A percentile compares a stretch with the other conserved stretches of the same genome.
Conservation (phyloP, 495 filamentous ascomycete genomes). For the Penicillium herquei region DNA sequence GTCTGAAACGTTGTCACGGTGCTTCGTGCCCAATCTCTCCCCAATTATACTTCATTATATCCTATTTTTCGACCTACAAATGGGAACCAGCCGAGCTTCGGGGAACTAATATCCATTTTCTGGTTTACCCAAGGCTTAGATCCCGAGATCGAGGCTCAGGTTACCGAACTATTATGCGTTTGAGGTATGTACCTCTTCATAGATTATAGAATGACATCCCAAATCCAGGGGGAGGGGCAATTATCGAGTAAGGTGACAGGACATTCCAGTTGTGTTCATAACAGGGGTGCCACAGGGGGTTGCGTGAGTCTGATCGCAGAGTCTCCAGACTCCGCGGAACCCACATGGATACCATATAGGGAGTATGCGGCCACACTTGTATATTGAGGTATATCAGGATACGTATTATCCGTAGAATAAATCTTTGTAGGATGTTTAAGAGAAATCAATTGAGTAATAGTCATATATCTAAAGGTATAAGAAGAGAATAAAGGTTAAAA, state of each 20-base stretch:
- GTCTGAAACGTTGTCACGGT: not conserved
- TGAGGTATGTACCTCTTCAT: not conserved
- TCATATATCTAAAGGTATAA: no score
- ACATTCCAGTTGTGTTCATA: conserved; percentile 10
- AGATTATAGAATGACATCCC: not conserved
- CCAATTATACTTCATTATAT: not conserved
- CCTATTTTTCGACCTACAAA: not conserved
- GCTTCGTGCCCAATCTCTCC: not conserved
- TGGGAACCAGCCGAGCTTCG: not conserved
- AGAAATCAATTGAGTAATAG: no score
- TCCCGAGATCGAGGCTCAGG: conserved; percentile 7
- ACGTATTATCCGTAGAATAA: no score
- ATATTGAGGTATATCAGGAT: not conserved
- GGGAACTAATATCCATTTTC: not conserved
- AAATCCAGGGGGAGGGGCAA: conserved; percentile 7
- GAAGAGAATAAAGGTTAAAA: no score
- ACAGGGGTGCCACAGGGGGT: conserved; percentile 3
- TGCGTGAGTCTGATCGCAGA: not conserved
- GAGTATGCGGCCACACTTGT: not conserved
- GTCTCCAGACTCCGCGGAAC: not conserved
- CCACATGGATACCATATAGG: not conserved
- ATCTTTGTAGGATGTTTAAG: no score
- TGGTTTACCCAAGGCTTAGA: conserved; percentile 1
- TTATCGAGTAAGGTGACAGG: not conserved
- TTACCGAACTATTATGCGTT: not conserved